phyloP scores from a whole-genome alignment of 495 filamentous ascomycete genomes.

The Xylaria longipes region DNA sequence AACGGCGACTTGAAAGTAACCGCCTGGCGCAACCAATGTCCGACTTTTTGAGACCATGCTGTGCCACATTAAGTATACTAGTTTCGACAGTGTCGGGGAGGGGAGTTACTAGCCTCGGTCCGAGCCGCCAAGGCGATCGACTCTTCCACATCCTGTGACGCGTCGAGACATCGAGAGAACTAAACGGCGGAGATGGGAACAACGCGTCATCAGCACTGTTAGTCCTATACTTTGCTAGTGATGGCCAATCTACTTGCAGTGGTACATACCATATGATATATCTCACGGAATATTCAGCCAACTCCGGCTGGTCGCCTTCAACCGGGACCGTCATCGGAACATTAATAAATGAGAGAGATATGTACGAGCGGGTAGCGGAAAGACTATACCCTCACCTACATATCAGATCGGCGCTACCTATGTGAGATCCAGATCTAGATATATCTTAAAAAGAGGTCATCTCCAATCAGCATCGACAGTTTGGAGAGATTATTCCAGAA shows the following conservation, averaged over 20 bases:
- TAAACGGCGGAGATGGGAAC: neutral
- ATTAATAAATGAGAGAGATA: slow-evolving; percentile 18
- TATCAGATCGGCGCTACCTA: slow-evolving; percentile 15
- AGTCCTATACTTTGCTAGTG: neutral
- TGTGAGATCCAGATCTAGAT: slow-evolving; percentile 27
- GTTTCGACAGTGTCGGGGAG: neutral
- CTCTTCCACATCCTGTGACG: neutral
- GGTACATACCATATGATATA: slow-evolving; percentile 10
- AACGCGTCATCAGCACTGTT: slow-evolving; percentile 7
- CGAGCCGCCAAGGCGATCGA: slow-evolving; percentile 5
- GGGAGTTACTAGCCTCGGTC: neutral
- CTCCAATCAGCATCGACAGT: slow-evolving; percentile 8
- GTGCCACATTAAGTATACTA: neutral
- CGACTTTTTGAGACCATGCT: slow-evolving; percentile 5
- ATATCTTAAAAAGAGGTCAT: slow-evolving; percentile 3
- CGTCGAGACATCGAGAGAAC: neutral
- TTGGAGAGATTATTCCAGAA: neutral
- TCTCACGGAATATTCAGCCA: neutral
- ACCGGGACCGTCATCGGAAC: slow-evolving; percentile 15
- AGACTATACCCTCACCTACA: slow-evolving; percentile 16
- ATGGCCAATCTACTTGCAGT: neutral
- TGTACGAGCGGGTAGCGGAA: slow-evolving; percentile 22
- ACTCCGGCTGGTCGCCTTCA: slow-evolving; percentile 14
- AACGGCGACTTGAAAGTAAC: slow-evolving; percentile 12
- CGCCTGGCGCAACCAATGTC: slow-evolving; percentile 5